Percentiles rank a stretch among this genome's conserved stretches.
Evolutionary conservation across 2,329 filamentous ascomycete genomes (phyloP).

Genomic region (Alternaria tenuissima): DNA sequence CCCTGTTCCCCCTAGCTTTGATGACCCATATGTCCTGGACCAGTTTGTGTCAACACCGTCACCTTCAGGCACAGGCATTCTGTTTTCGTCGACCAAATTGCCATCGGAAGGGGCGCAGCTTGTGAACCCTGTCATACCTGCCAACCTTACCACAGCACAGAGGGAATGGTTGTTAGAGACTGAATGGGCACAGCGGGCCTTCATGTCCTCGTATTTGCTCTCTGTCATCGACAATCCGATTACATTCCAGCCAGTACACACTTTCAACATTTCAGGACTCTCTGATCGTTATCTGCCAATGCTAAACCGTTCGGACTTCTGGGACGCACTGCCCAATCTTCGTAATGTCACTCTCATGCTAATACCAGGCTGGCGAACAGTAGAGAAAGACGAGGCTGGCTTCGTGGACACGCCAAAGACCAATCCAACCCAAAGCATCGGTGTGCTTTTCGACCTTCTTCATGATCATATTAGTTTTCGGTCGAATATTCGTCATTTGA

Average conservation of each 20-base stretch:
- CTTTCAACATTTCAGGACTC: conserved; percentile 69
- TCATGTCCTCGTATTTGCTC: conserved; percentile 72
- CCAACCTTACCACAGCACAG: conserved; percentile 67
- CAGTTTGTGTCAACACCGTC: conserved; percentile 26
- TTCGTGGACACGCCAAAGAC: conserved; percentile 60
- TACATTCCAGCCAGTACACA: conserved; percentile 64
- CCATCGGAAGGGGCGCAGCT: conserved; percentile 36
- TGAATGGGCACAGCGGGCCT: conserved; percentile 73
- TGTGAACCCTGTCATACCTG: conserved; percentile 59
- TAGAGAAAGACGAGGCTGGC: conserved; percentile 62
- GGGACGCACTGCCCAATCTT: conserved; percentile 65
- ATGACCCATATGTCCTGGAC: conserved; percentile 32
- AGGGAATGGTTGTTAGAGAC: conserved; percentile 74
- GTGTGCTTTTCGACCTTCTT: conserved; percentile 63
- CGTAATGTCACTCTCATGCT: conserved; percentile 66
- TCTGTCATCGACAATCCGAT: conserved; percentile 67
- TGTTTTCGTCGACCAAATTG: conserved; percentile 44
- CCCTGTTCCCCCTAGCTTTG: conserved; percentile 28
- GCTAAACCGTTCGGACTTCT: conserved; percentile 67
- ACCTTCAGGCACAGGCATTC: conserved; percentile 35
- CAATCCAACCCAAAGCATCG: conserved; percentile 61
- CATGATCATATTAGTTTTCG: conserved; percentile 58
- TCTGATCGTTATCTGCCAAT: conserved; percentile 68
- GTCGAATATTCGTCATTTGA: conserved; percentile 64
- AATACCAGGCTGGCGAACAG: conserved; percentile 71